phyloP scores from a whole-genome alignment of 2,329 filamentous ascomycete species.

The Fusarium anguioides region DNA sequence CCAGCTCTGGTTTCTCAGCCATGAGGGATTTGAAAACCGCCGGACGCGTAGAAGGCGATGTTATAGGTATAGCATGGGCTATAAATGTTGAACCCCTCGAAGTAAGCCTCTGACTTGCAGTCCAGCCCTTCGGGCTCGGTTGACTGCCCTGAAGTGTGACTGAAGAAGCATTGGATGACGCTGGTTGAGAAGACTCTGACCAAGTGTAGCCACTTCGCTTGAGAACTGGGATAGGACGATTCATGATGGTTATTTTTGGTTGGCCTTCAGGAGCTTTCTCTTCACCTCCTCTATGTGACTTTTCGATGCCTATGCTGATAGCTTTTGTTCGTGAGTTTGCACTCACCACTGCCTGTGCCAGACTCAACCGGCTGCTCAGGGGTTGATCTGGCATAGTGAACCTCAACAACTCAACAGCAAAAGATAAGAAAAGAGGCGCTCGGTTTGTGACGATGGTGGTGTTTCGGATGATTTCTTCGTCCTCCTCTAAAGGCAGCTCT shows the following conservation, averaged over 20 bases:
- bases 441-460: slow-evolving; percentile 78
- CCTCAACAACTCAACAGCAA: slow-evolving; percentile 77
- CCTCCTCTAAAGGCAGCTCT: slow-evolving; percentile 65
- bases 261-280: slow-evolving; percentile 81
- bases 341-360: slow-evolving; percentile 86
- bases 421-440: slow-evolving; percentile 84
- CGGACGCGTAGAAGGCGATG: slow-evolving; percentile 56
- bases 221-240: slow-evolving; percentile 78
- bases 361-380: slow-evolving; percentile 81
- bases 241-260: slow-evolving; percentile 77
- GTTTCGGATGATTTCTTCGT: slow-evolving; percentile 69
- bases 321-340: slow-evolving; percentile 83
- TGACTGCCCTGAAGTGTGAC: slow-evolving; percentile 32
- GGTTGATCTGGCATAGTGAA: slow-evolving; percentile 90
- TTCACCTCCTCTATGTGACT: slow-evolving; percentile 71
- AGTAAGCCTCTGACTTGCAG: slow-evolving; percentile 61
- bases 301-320: slow-evolving; percentile 77
- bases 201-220: slow-evolving; percentile 78
- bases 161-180: slow-evolving; percentile 31
- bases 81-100: slow-evolving; percentile 68
- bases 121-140: slow-evolving; percentile 56
- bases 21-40: slow-evolving; percentile 61
- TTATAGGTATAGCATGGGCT: slow-evolving; percentile 58
- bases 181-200: slow-evolving; percentile 40
- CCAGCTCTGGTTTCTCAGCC: slow-evolving; percentile 59